Base-by-base conservation (phyloP, 2,329 filamentous ascomycete species). In the Nannizziopsis arthrosporioides region DNA sequence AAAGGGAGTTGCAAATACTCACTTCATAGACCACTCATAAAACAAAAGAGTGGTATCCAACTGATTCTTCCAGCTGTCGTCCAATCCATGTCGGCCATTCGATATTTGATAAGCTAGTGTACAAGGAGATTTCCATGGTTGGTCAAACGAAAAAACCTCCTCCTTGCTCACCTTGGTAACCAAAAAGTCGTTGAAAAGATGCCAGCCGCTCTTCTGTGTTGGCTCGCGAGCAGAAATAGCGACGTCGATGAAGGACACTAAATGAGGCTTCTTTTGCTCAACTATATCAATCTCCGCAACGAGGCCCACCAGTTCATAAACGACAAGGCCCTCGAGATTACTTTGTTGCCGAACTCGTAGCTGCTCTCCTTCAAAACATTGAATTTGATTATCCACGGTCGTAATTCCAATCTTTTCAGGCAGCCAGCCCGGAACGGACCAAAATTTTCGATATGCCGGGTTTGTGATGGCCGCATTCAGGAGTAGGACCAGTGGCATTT, bases 121-220 rank as follows among this genome's bases (percentile, higher is more conserved):
- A 10, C 86, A 88, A 0, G 92, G 92, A 43, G 87, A 74, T 69
- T 96, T 98, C 92, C 92, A 98, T 14, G 81, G 76, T 2, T 87
- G 80, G 53, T 90, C 89, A 65, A 96, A 98, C 18, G 83, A 81
- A 14, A 96, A 72, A 0, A 90, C 93, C 62, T 98, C 90, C 52
- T 88, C 82, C 22, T 78, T 76, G 30, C 82, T 78, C 12, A 94
- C 78, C 8, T 83, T 81, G 10, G 85, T 80, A 17, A 98, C 93
- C 32, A 94, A 69, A 59, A 98, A 98, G 66, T 98, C 92, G 57
- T 98, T 98, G 70, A 98, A 95, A 1, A 98, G 68, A 66, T 96
- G 87, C 93, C 93, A 98, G 57, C 83, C 82, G 58, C 78, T 82
- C 54, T 80, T 75, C 2, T 70, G 71, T 1, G 78, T 74, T 0